A percentile compares a stretch with the other conserved stretches of the same genome.
Conservation (phyloP, 495 filamentous ascomycete genomes). For the Astrothelium macrocarpum region DNA sequence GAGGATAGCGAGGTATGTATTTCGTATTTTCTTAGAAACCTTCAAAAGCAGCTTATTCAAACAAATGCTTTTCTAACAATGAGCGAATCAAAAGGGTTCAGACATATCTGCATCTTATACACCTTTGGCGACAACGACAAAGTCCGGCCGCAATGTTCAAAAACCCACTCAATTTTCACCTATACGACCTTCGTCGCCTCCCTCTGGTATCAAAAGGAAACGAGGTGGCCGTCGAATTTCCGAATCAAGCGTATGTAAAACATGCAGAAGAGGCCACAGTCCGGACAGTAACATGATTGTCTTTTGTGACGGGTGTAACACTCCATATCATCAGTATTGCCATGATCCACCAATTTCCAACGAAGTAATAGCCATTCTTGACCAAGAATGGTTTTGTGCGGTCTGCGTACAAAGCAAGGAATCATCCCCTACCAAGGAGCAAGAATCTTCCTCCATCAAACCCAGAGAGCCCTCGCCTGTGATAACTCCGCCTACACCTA, state of each 20-base stretch:
- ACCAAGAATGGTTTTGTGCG: conserved; percentile 69
- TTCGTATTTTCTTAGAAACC: neutral
- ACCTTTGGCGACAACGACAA: conserved; percentile 57
- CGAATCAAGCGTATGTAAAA: conserved; percentile 52
- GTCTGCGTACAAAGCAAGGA: conserved; percentile 42
- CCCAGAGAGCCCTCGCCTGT: conserved; percentile 18
- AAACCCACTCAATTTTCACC: conserved; percentile 65
- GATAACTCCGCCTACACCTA: neutral
- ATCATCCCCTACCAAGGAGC: conserved; percentile 6
- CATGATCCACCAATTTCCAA: conserved; percentile 73
- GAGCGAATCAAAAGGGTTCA: neutral
- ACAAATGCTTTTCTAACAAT: neutral
- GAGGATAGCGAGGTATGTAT: conserved; percentile 21
- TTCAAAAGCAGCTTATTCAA: neutral
- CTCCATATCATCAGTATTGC: conserved; percentile 82
- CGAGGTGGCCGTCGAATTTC: conserved; percentile 34
- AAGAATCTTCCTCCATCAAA: conserved; percentile 4
- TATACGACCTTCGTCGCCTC: conserved; percentile 35
- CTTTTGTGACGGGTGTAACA: conserved; percentile 87
- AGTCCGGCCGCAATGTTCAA: conserved; percentile 72
- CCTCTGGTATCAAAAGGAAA: conserved; percentile 35
- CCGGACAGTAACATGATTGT: conserved; percentile 78
- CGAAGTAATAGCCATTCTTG: conserved; percentile 55
- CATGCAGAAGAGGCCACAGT: conserved; percentile 68
- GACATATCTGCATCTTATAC: conserved; percentile 43